These are phyloP conservation scores for Leptodermis oblonga DNA, from an alignment of 257 asterid genomes.

Conservation along the genomic window DNA sequence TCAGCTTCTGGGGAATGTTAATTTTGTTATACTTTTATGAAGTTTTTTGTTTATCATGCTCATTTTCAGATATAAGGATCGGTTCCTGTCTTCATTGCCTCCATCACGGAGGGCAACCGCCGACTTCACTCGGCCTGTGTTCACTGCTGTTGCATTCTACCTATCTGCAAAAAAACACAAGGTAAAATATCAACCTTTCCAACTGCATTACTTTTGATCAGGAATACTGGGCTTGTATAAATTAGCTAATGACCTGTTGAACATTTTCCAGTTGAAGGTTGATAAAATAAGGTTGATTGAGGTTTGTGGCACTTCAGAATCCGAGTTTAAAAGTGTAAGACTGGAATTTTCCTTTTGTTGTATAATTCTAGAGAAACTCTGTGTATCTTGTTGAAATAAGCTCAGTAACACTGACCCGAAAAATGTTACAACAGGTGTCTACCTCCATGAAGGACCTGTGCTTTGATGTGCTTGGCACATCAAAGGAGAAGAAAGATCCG, in stretches of 20 bases:
- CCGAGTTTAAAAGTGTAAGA: slow-evolving; percentile 75
- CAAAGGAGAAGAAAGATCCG: slow-evolving; percentile 78
- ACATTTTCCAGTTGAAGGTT: slow-evolving; percentile 63
- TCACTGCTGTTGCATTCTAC: slow-evolving; percentile 79
- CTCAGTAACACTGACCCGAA: background rate
- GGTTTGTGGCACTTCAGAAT: slow-evolving; percentile 84
- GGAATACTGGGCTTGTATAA: background rate
- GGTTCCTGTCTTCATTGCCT: slow-evolving; percentile 84
- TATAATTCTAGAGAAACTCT: background rate
- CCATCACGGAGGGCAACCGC: slow-evolving; percentile 72
- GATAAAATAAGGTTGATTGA: slow-evolving; percentile 78
- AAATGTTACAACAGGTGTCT: slow-evolving; percentile 48
- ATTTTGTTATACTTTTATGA: background rate
- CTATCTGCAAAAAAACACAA: slow-evolving; percentile 74
- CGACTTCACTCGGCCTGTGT: slow-evolving; percentile 80
- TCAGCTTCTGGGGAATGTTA: background rate
- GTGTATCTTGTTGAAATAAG: background rate
- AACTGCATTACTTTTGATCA: slow-evolving; percentile 3
- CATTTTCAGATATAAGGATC: slow-evolving; percentile 60
- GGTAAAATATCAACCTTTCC: slow-evolving; percentile 36
- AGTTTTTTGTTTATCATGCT: background rate
- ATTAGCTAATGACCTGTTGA: background rate
- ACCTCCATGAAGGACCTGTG: slow-evolving; percentile 85
- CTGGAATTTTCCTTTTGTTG: background rate
- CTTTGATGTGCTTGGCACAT: slow-evolving; percentile 66